Conservation (phyloP, 768 basidiomycete genomes). For the Suillus weaverae region DNA sequence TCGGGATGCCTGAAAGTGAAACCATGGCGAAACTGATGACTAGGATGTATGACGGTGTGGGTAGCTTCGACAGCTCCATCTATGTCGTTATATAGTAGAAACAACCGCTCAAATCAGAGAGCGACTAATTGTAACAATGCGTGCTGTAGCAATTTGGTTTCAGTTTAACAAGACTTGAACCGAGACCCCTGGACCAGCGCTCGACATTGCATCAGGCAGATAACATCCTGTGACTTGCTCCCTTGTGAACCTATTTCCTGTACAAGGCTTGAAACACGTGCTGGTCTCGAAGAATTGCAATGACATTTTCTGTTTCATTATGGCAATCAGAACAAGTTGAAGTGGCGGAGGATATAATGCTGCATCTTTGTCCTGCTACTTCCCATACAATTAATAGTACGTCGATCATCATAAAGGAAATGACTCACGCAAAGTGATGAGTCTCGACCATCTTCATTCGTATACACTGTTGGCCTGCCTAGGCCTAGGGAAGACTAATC, state of each 20-base stretch:
- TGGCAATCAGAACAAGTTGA: neutral
- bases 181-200: neutral
- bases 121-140: neutral
- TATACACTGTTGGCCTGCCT: neutral
- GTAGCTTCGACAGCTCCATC: neutral
- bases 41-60: neutral
- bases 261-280: neutral
- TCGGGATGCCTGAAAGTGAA: neutral
- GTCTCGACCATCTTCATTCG: neutral
- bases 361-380: neutral
- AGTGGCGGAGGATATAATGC: neutral
- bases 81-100: neutral
- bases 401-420: neutral
- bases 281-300: neutral
- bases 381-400: neutral
- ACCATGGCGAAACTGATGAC: neutral
- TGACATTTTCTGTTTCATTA: neutral
- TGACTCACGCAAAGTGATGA: neutral
- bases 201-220: neutral
- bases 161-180: neutral
- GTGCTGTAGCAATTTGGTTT: neutral
- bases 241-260: neutral
- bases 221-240: neutral
- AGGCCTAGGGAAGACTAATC: neutral
- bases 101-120: neutral